Percentiles rank a stretch among this genome's conserved stretches.
phyloP scores from a whole-genome alignment of 2,329 filamentous ascomycete species.

The Penicillium sp. region DNA sequence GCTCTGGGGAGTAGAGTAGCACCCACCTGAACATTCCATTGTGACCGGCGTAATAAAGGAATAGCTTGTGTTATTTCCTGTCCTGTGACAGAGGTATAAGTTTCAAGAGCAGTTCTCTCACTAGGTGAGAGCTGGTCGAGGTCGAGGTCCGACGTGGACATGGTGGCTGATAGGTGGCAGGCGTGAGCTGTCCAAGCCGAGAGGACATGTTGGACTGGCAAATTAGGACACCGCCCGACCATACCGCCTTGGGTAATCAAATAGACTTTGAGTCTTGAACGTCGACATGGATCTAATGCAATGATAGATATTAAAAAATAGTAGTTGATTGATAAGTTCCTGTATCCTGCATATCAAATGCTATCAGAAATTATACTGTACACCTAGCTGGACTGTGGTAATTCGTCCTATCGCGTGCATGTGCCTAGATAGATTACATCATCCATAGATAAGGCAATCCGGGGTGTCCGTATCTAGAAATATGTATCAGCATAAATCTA shows the following conservation, averaged over 20 bases:
- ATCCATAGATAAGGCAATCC: background rate
- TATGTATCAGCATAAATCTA: background rate
- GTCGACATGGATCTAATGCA: too few relatives aligned
- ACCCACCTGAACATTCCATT: constrained; percentile 90
- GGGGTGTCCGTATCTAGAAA: background rate
- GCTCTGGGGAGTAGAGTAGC: background rate
- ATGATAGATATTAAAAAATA: background rate
- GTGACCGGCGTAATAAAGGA: constrained; percentile 75
- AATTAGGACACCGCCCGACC: constrained; percentile 11
- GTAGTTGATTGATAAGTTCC: background rate
- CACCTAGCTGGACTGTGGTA: background rate
- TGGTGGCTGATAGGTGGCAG: constrained; percentile 27
- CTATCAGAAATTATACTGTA: background rate
- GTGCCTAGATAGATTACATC: background rate
- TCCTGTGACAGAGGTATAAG: constrained; percentile 84
- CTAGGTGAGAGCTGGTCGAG: constrained; percentile 69
- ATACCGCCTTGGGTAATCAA: background rate
- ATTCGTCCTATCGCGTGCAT: background rate
- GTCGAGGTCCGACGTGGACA: constrained; percentile 52
- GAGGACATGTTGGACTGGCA: constrained; percentile 7
- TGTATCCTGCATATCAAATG: background rate
- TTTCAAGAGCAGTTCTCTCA: constrained; percentile 82
- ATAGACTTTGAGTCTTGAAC: background rate
- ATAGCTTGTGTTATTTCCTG: constrained; percentile 77
- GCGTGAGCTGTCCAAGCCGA: constrained; percentile 11